Evolutionary conservation across 2,329 filamentous ascomycete species (phyloP).

Genomic region (Talaromyces sp.): DNA sequence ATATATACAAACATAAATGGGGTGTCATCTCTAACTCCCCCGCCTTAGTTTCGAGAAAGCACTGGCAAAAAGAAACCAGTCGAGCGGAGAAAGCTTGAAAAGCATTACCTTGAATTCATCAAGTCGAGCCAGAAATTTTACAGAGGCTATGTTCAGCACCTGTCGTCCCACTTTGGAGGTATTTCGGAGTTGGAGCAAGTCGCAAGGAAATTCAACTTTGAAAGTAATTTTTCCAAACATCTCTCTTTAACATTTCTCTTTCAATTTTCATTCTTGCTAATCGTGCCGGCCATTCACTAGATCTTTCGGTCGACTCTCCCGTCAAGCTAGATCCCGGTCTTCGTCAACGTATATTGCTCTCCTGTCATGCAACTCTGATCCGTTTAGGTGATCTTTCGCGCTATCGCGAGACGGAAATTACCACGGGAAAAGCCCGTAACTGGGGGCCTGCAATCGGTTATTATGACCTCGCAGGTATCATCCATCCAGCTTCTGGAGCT

Average conservation of each 20-base stretch:
- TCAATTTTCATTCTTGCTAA: constrained; percentile 3
- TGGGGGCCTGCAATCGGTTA: constrained; percentile 79
- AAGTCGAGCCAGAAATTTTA: constrained; percentile 88
- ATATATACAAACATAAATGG: background rate
- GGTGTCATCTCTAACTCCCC: constrained; percentile 1
- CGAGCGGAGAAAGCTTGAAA: constrained; percentile 72
- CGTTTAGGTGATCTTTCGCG: constrained; percentile 85
- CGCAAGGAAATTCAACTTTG: constrained; percentile 47
- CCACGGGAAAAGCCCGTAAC: constrained; percentile 62
- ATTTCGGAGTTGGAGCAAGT: constrained; percentile 57
- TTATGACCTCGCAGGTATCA: constrained; percentile 74
- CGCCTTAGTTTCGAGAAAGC: constrained; percentile 45
- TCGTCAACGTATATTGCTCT: constrained; percentile 59
- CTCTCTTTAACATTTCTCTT: background rate
- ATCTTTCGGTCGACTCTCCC: constrained; percentile 41
- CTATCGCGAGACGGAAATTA: constrained; percentile 72
- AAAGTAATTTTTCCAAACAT: constrained; percentile 35
- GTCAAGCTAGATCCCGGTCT: constrained; percentile 48
- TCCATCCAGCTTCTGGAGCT: constrained; percentile 73
- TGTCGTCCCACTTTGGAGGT: constrained; percentile 58
- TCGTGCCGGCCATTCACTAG: constrained; percentile 33
- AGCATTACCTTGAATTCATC: constrained; percentile 77
- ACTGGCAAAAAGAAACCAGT: constrained; percentile 52
- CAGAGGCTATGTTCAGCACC: constrained; percentile 73
- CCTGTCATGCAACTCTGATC: constrained; percentile 78